phyloP scores from a whole-genome alignment of 2,329 filamentous ascomycete genomes.

The Aspergillus jensenii region DNA sequence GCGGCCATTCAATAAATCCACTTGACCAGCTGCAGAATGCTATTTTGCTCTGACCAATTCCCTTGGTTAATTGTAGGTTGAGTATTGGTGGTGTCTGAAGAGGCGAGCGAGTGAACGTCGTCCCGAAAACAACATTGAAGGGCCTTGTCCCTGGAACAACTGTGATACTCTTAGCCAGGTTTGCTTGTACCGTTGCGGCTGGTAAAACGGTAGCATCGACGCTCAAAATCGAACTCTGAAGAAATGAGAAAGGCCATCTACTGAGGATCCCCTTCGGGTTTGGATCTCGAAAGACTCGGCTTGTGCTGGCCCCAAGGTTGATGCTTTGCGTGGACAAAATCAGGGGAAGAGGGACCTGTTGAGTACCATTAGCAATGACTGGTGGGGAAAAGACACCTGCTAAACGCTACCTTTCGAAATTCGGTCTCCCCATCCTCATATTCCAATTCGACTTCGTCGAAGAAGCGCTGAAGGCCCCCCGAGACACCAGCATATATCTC shows the following conservation, averaged over 20 bases:
- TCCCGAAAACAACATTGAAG: conserved; percentile 31
- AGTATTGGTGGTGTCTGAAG: conserved; percentile 29
- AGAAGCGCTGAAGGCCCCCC: conserved; percentile 28
- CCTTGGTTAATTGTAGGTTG: conserved; percentile 31
- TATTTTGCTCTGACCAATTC: conserved; percentile 30
- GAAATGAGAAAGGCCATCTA: conserved; percentile 30
- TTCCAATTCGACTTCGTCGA: conserved; percentile 23
- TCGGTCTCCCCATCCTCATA: conserved; percentile 27
- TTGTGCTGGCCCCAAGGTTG: conserved; percentile 33
- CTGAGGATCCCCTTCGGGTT: conserved; percentile 28
- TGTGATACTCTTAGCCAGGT: conserved; percentile 29
- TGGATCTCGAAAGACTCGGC: conserved; percentile 28
- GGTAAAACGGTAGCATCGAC: conserved; percentile 34
- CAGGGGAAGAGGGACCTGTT: conserved; percentile 31
- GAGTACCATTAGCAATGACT: conserved; percentile 1
- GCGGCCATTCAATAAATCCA: conserved; percentile 38
- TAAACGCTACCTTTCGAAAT: conserved; percentile 26
- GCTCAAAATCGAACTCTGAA: conserved; percentile 31
- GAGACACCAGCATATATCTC: conserved; percentile 32
- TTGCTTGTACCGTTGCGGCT: conserved; percentile 27
- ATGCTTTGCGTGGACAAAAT: conserved; percentile 29
- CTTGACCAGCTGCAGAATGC: conserved; percentile 38
- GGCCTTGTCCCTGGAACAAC: conserved; percentile 34
- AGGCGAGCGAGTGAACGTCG: conserved; percentile 30
- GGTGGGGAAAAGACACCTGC: background rate